phyloP scores from a whole-genome alignment of 345 rosid genomes.

The Arabidopsis suecica region DNA sequence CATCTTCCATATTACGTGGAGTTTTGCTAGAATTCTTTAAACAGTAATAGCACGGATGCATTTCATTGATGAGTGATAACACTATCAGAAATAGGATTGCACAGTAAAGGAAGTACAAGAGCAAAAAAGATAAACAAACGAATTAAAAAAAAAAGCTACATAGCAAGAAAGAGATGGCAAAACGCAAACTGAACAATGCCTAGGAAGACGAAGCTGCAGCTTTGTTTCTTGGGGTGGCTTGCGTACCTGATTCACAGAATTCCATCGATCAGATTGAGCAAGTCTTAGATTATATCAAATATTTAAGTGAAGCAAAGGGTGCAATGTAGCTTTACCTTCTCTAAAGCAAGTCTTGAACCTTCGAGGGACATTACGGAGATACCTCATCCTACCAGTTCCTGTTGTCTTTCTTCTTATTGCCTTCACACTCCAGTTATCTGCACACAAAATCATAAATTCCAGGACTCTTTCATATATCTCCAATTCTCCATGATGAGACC shows the following conservation, averaged over 20 bases:
- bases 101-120: neutral
- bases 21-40: slow-evolving; percentile 10
- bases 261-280: slow-evolving; percentile 3
- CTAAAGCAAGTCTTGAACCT: slow-evolving; percentile 84
- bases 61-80: neutral
- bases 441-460: neutral
- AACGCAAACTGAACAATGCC: slow-evolving; percentile 22
- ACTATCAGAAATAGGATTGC: neutral
- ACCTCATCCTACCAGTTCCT: slow-evolving; percentile 91
- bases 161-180: slow-evolving; percentile 23
- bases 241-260: slow-evolving; percentile 54
- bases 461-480: neutral
- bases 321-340: slow-evolving; percentile 36
- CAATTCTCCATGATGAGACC: neutral
- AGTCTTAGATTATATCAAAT: neutral
- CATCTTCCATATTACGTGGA: slow-evolving; percentile 17
- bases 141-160: slow-evolving; percentile 21
- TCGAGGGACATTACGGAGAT: slow-evolving; percentile 77
- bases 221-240: slow-evolving; percentile 84
- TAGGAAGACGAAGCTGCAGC: slow-evolving; percentile 66
- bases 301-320: neutral
- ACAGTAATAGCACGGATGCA: slow-evolving; percentile 16
- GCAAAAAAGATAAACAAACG: slow-evolving; percentile 27
- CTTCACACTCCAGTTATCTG: slow-evolving; percentile 93
- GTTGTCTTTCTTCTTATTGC: slow-evolving; percentile 65